These are phyloP conservation scores for Phytophthora pistaciae DNA, from an alignment of 352 stramenopile species.

Conservation along the genomic window DNA sequence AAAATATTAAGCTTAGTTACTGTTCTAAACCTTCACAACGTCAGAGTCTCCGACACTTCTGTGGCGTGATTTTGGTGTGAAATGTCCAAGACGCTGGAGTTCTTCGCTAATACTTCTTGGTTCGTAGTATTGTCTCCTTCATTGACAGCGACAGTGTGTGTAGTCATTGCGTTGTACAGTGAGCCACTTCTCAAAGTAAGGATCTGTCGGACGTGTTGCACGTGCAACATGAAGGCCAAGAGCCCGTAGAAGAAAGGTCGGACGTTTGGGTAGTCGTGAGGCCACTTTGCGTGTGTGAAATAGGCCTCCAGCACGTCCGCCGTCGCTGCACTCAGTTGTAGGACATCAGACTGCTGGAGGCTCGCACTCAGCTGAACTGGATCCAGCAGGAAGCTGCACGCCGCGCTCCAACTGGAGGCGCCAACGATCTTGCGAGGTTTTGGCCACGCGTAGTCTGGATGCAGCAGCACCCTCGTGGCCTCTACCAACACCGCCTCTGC, in stretches of 20 bases:
- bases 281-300: conserved; percentile 45
- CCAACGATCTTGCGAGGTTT: conserved; percentile 58
- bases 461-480: conserved; percentile 48
- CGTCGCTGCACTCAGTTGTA: conserved; percentile 8
- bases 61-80: neutral
- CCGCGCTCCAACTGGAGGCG: conserved; percentile 62
- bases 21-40: neutral
- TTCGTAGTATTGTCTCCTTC: neutral
- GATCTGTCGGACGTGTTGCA: conserved; percentile 42
- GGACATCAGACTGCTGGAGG: conserved; percentile 22
- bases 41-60: neutral
- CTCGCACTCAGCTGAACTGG: conserved; percentile 32
- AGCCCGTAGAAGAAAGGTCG: conserved; percentile 40
- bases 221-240: conserved; percentile 50
- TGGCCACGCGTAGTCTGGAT: conserved; percentile 48
- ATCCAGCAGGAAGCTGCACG: conserved; percentile 50
- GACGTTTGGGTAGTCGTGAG: conserved; percentile 34
- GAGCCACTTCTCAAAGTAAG: conserved; percentile 36
- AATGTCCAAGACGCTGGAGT: conserved; percentile 27
- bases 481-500: conserved; percentile 69
- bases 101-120: conserved; percentile 15
- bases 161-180: conserved; percentile 6
- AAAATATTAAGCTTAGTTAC: too few species aligned
- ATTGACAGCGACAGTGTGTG: too few species aligned
- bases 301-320: conserved; percentile 46